Percentiles rank a stretch among this genome's conserved stretches.
These are phyloP conservation scores for Penicillium sp. DNA, from an alignment of 2,329 filamentous ascomycete species.

Conservation along the genomic window DNA sequence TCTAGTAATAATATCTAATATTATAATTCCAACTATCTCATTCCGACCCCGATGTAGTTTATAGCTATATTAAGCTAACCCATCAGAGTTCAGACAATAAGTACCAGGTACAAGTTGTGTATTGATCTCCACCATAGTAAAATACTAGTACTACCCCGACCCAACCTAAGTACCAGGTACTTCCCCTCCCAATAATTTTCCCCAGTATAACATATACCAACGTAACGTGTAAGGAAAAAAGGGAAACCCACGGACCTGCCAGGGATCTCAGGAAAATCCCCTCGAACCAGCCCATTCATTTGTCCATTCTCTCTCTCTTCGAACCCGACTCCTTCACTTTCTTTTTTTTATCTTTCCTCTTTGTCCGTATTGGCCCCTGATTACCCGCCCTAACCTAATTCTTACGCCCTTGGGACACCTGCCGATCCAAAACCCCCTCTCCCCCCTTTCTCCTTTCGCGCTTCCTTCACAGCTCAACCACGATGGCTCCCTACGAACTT, in stretches of 20 bases:
- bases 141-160: not conserved
- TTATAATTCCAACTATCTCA: conserved; percentile 3
- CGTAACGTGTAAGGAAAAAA: not conserved
- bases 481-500: conserved; percentile 64
- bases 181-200: not conserved
- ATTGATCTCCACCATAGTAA: not conserved
- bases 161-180: conserved; percentile 7
- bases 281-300: conserved; percentile 4
- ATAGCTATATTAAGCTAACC: not conserved
- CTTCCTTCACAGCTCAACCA: conserved; percentile 19
- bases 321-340: conserved; percentile 3
- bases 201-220: conserved; percentile 1
- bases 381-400: conserved; percentile 6
- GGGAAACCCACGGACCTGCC: conserved; percentile 9
- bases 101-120: not conserved
- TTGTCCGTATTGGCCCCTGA: conserved; percentile 8
- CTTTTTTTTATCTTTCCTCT: not conserved
- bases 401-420: conserved; percentile 9
- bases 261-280: conserved; percentile 5
- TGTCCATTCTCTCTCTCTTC: conserved; percentile 8
- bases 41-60: not conserved
- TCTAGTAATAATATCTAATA: not conserved
- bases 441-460: conserved; percentile 20
- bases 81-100: not conserved
- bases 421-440: conserved; percentile 8